Conservation (phyloP, 2,329 filamentous ascomycete genomes). For the Hortaea sp. region DNA sequence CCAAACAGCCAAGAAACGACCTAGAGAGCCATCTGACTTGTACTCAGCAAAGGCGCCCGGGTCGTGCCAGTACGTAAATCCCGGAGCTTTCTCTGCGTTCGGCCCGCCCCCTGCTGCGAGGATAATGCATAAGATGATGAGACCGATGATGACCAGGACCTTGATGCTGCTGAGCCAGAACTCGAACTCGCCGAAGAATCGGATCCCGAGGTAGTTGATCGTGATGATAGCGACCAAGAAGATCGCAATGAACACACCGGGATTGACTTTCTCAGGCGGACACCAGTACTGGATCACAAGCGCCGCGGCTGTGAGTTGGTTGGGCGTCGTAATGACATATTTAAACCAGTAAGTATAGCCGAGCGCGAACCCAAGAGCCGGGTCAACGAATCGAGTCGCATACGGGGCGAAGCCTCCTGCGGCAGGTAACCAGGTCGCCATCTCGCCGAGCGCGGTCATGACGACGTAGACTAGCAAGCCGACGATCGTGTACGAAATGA, state of each 20-base stretch:
- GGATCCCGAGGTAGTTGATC: constrained; percentile 11
- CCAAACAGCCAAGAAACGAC: constrained; percentile 32
- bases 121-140: constrained; percentile 24
- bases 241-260: constrained; percentile 14
- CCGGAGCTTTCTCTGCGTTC: constrained; percentile 25
- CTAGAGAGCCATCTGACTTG: constrained; percentile 22
- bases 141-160: constrained; percentile 25
- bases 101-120: constrained; percentile 29
- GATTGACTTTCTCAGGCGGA: constrained; percentile 12
- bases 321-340: constrained; percentile 9
- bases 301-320: constrained; percentile 10
- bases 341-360: constrained; percentile 27
- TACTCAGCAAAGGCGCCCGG: constrained; percentile 34
- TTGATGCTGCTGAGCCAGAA: constrained; percentile 38
- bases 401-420: constrained; percentile 30
- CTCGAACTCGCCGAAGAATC: constrained; percentile 38
- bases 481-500: constrained; percentile 30
- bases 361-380: constrained; percentile 21
- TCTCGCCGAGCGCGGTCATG: constrained; percentile 29
- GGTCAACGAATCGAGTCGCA: constrained; percentile 28
- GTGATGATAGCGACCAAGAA: constrained; percentile 9
- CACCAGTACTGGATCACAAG: constrained; percentile 13
- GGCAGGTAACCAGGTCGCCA: constrained; percentile 28
- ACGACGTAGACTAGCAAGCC: constrained; percentile 24
- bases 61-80: constrained; percentile 34